Evolutionary conservation across 2,329 filamentous ascomycete species (phyloP).

Genomic region (Diaporthe sp.): DNA sequence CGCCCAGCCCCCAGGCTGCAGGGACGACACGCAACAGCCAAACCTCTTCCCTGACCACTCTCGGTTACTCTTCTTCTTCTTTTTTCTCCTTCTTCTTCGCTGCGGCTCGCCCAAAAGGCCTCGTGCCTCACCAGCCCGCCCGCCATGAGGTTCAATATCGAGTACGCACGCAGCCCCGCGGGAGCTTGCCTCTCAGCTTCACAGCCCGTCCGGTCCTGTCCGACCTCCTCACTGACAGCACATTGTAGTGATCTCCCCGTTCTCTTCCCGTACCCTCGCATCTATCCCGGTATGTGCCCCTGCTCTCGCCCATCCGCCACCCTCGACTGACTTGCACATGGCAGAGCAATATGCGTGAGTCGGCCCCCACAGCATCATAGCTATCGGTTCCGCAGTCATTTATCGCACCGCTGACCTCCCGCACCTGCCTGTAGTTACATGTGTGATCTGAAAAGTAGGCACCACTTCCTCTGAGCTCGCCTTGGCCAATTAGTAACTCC

Average conservation of each 20-base stretch:
- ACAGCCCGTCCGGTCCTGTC: background rate
- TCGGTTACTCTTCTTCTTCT: background rate
- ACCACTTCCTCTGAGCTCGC: background rate
- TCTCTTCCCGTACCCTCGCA: constrained; percentile 71
- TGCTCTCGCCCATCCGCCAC: constrained; percentile 30
- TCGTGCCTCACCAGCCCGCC: background rate
- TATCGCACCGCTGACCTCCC: background rate
- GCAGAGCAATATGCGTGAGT: constrained; percentile 70
- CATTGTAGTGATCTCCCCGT: constrained; percentile 65
- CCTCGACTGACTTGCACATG: constrained; percentile 16
- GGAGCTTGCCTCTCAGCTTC: constrained; percentile 21
- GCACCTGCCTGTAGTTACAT: constrained; percentile 56
- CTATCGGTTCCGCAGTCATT: background rate
- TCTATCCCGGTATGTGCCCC: constrained; percentile 48
- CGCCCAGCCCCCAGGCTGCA: background rate
- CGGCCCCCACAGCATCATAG: background rate
- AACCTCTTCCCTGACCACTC: background rate
- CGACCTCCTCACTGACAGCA: constrained; percentile 20
- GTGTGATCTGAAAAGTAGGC: constrained; percentile 69
- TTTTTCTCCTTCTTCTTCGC: background rate
- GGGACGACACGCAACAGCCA: background rate
- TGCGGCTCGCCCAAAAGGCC: background rate
- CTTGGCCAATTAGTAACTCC: constrained; percentile 30
- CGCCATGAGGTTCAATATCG: constrained; percentile 67
- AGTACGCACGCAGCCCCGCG: constrained; percentile 52